Percentiles rank a stretch among this genome's conserved stretches.
These are phyloP conservation scores for Polyporus tsugae DNA, from an alignment of 1,284 basidiomycete genomes.

Conservation along the genomic window DNA sequence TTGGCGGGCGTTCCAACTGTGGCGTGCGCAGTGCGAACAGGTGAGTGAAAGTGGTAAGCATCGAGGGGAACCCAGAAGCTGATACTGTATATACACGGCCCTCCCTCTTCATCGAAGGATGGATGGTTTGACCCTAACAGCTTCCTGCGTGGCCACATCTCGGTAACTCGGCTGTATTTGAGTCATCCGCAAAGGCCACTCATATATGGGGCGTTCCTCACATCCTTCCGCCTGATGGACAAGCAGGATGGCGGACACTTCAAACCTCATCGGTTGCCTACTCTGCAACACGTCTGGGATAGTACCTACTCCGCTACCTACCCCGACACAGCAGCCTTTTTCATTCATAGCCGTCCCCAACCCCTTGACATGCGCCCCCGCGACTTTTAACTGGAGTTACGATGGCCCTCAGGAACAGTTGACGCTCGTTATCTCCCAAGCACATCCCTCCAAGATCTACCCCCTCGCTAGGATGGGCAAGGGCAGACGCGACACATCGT, in stretches of 20 bases:
- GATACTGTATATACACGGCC: background rate
- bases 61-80: background rate
- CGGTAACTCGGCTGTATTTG: background rate
- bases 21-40: slow-evolving; percentile 6
- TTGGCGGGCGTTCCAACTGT: background rate
- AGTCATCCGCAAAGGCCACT: background rate
- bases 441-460: background rate
- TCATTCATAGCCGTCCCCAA: slow-evolving; percentile 23
- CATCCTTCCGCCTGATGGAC: background rate
- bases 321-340: slow-evolving; percentile 10
- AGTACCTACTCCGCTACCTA: background rate
- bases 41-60: background rate
- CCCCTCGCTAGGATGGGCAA: background rate
- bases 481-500: background rate
- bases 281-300: background rate
- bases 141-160: background rate
- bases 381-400: slow-evolving; percentile 33
- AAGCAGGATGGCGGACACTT: background rate
- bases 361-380: slow-evolving; percentile 32
- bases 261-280: background rate
- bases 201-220: background rate
- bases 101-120: background rate
- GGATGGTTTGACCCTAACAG: background rate
- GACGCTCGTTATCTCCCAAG: slow-evolving; percentile 13
- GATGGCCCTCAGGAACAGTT: slow-evolving; percentile 19